Evolutionary conservation across 345 rosid genomes (phyloP).

Genomic region (Dipteronia sinensis): DNA sequence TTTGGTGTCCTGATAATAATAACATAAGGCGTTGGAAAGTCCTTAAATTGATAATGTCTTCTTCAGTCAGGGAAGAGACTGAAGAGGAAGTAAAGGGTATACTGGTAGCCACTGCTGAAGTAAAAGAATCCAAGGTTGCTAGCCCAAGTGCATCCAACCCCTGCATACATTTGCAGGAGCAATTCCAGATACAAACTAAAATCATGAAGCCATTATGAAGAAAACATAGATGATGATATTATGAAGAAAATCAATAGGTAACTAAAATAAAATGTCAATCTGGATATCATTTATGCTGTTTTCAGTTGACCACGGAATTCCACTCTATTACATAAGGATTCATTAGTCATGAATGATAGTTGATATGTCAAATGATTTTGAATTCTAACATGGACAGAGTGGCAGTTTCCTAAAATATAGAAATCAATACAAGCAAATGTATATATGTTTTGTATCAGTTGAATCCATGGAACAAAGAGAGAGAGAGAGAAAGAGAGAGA

Average conservation of each 20-base stretch:
- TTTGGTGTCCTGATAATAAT: slow-evolving; percentile 57
- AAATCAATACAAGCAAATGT: not conserved
- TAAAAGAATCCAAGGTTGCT: slow-evolving; percentile 67
- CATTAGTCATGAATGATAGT: not conserved
- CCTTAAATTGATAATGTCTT: slow-evolving; percentile 73
- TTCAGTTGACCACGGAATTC: not conserved
- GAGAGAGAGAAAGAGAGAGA: too few relatives aligned
- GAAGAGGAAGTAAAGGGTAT: slow-evolving; percentile 53
- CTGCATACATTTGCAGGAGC: slow-evolving; percentile 37
- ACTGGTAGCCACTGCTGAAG: slow-evolving; percentile 46
- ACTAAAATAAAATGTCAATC: not conserved
- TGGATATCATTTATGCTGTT: not conserved
- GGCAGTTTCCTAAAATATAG: not conserved
- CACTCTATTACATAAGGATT: not conserved
- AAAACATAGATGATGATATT: not conserved
- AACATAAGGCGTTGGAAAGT: slow-evolving; percentile 67
- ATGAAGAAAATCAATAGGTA: slow-evolving; percentile 2
- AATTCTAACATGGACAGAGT: not conserved
- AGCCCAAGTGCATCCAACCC: slow-evolving; percentile 92
- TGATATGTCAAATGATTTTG: not conserved
- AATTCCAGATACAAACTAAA: slow-evolving; percentile 13
- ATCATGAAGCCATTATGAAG: not conserved
- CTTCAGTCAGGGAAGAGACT: slow-evolving; percentile 59
- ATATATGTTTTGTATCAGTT: not conserved
- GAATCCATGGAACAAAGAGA: not conserved